Base-by-base conservation (phyloP, 2,329 filamentous ascomycete species). In the Aspergillus texensis region DNA sequence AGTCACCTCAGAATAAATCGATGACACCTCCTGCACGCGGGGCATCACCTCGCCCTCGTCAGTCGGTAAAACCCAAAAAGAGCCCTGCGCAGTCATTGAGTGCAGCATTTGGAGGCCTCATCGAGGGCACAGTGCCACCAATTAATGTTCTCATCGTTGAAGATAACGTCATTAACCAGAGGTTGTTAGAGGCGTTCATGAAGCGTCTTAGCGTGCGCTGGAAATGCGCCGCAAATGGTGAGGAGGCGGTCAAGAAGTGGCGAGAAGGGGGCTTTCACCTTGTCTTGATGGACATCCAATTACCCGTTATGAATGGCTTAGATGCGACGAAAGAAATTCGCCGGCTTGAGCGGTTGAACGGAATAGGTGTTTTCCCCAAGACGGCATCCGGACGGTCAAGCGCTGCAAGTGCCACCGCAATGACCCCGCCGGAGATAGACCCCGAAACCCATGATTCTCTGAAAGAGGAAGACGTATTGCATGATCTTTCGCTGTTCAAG, bases 91-190 rank as follows among this genome's bases (percentile, higher is more conserved):
- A 74, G 41, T 62, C 70, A 24, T 58, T 71, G n/a, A 72, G 73
- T 57, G 74, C 75, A 10, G 75, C 72, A 73, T 90, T 64, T 30
- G 83, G 89, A 4, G 89, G 87, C 34, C 84, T 92, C 71, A 85
- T 96, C 32, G 93, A 94, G 69, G 90, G 89, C 60, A 89, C 89
- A 1, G 93, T 98, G 0, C 95, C 95, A 9, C 94, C 95, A 1
- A 98, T 99, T 80, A 98, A 96, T 71, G 94, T 98, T 9, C 84
- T 99, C 50, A 97, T 99, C 65, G 95, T 99, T 16, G 95, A 99
- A 81, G 95, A 99, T 81, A 99, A 99, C 78, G 93, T 95, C 67
- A 98, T 99, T 84, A 99, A 98, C 75, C 83, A 98, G 69, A 92
- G 93, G 73, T 88, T 99, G 11, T 83, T 99, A 41, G 94, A 97